Evolutionary conservation across 1,284 basidiomycete genomes (phyloP).

Genomic region (Sparassis latifolia): DNA sequence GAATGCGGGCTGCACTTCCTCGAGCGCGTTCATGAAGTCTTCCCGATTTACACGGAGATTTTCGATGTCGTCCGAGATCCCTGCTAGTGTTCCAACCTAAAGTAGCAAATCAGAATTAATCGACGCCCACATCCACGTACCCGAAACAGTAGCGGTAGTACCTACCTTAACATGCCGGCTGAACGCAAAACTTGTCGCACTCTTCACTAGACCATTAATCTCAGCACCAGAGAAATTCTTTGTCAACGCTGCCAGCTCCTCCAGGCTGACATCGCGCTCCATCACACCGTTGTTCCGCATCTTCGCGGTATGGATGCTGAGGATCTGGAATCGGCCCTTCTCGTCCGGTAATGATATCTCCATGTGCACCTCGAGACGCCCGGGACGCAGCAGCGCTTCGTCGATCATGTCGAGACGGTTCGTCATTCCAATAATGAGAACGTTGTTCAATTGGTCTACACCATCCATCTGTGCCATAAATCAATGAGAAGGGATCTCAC

Average conservation of each 20-base stretch:
- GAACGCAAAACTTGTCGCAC: constrained; percentile 97
- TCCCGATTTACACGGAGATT: constrained; percentile 82
- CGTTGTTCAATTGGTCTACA: constrained; percentile 99
- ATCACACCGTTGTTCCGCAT: constrained; percentile 93
- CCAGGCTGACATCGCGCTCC: constrained; percentile 82
- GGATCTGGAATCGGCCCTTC: constrained; percentile 87
- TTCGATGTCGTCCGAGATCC: constrained; percentile 93
- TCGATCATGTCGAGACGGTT: constrained; percentile 99
- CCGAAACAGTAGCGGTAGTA: not conserved
- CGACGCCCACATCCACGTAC: not conserved
- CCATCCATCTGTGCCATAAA: constrained; percentile 80
- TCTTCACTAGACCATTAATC: constrained; percentile 94
- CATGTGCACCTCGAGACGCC: constrained; percentile 99
- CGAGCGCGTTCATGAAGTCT: constrained; percentile 90
- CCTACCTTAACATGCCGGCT: constrained; percentile 89
- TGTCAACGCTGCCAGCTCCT: constrained; percentile 78
- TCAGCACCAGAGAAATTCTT: constrained; percentile 99
- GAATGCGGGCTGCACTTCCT: constrained; percentile 96
- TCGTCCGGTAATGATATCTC: constrained; percentile 98
- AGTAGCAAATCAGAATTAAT: not conserved
- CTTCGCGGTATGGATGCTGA: constrained; percentile 93
- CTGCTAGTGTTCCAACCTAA: constrained; percentile 90
- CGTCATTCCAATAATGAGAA: constrained; percentile 99
- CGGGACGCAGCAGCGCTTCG: constrained; percentile 94
- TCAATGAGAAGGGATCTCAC: not conserved